Evolutionary conservation across 2,329 filamentous ascomycete species (phyloP), one percentile per base, ranked within the genome.

Genomic region (Fusarium sublunatum): DNA sequence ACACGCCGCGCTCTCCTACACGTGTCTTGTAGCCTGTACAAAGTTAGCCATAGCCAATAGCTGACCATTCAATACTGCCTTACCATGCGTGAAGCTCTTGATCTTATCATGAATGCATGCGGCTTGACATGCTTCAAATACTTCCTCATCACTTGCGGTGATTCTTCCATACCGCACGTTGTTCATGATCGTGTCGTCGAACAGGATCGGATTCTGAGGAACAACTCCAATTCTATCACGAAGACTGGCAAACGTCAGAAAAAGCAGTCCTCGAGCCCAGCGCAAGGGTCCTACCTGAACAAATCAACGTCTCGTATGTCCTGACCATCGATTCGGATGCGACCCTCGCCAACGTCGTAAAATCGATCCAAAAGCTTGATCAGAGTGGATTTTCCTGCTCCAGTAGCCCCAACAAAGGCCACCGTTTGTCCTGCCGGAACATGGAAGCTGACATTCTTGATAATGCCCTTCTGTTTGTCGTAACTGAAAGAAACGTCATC

Each of bases 51-150:
- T 32, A 13, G 50, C 43, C 35, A 41, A 39, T 19, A 9, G 11
- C n/a, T 26, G 12, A 7, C n/a, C 25, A 8, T 10, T 11, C 4
- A 19, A 31, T 13, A n/a, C n/a, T 19, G 11, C 19, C 72, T 28
- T 68, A 80, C 81, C 79, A 35, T 86, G 78, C 1, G 80, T 79
- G 67, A 86, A 86, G 2, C 77, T 74, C 62, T 81, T 71, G 65
- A 87, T 86, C 66, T 85, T 84, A 66, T 87, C 83, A 65, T 87
- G 85, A 25, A 87, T 83, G 47, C 80, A 82, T 19, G 85, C 85
- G 3, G 83, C 83, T 51, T 78, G 77, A 71, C 83, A 86, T 8
- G 84, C 84, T 26, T 81, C 80, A 56, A 78, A 78, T 0, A 87
- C 82, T 45, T 87, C 83, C 19, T 83, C 82, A 44, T 86, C 83